Conservation (phyloP, 2,329 filamentous ascomycete species). For the Diplodia seriata region DNA sequence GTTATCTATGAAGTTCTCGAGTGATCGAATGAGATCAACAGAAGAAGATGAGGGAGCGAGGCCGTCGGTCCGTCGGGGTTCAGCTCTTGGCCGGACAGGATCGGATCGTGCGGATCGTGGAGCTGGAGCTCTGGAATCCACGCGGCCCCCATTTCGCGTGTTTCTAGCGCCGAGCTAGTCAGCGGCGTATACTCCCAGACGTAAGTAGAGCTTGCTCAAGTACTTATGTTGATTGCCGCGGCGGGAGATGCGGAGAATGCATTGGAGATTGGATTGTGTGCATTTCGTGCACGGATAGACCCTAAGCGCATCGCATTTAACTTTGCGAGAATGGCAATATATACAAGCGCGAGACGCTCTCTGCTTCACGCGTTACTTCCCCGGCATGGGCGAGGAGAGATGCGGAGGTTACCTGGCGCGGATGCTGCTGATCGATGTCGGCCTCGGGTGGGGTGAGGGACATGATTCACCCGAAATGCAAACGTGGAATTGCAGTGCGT, state of each 20-base stretch:
- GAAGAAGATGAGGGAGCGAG: background rate
- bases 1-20: constrained; percentile 25
- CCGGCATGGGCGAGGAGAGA: background rate
- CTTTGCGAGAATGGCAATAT: constrained; percentile 17
- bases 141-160: background rate
- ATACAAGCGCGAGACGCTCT: constrained; percentile 9
- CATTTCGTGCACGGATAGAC: constrained; percentile 15
- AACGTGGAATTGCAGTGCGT: background rate
- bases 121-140: background rate
- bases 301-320: constrained; percentile 18
- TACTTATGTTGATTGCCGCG: constrained; percentile 5
- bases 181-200: background rate
- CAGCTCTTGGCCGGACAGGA: background rate
- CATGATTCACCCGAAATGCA: background rate
- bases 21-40: constrained; percentile 18
- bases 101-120: background rate
- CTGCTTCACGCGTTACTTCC: background rate
- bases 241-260: constrained; percentile 4
- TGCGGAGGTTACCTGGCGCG: constrained; percentile 7
- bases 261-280: constrained; percentile 7
- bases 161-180: background rate
- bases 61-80: background rate
- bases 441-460: background rate
- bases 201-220: background rate
- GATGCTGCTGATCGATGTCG: constrained; percentile 3